Conservation (phyloP, 2,329 filamentous ascomycete species). For the Pestalotiopsis sp. region DNA sequence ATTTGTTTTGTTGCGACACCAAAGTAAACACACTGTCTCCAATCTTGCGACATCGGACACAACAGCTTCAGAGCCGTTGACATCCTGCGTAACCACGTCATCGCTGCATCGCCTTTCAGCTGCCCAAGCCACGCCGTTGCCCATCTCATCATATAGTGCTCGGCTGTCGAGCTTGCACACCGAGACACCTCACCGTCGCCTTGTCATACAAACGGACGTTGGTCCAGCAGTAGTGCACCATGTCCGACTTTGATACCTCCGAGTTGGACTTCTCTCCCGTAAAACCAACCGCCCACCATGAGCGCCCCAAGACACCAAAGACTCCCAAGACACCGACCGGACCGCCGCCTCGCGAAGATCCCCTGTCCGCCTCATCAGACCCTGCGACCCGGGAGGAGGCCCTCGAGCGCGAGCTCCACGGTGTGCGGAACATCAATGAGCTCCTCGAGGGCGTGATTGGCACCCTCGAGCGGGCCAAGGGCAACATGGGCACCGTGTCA, state of each 20-base stretch:
- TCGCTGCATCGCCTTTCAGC: neutral
- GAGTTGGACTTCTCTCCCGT: slow-evolving; percentile 47
- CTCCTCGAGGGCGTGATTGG: slow-evolving; percentile 80
- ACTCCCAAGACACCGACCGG: slow-evolving; percentile 53
- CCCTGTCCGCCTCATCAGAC: slow-evolving; percentile 56
- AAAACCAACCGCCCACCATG: slow-evolving; percentile 28
- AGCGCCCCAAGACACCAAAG: slow-evolving; percentile 47
- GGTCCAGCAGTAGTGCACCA: slow-evolving; percentile 25
- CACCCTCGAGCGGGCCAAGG: slow-evolving; percentile 71
- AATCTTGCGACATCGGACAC: neutral
- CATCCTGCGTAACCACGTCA: neutral
- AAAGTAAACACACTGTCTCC: slow-evolving; percentile 12
- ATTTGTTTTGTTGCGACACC: slow-evolving; percentile 7
- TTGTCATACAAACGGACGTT: neutral
- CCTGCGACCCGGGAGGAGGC: slow-evolving; percentile 73
- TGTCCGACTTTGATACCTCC: slow-evolving; percentile 53
- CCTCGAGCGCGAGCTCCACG: slow-evolving; percentile 78
- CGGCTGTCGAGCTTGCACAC: neutral
- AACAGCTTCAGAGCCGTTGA: neutral
- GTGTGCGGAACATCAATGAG: slow-evolving; percentile 83
- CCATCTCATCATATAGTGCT: neutral
- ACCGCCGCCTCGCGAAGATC: slow-evolving; percentile 34
- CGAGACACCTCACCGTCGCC: slow-evolving; percentile 20
- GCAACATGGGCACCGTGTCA: slow-evolving; percentile 86
- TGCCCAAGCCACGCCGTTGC: neutral